phyloP scores from a whole-genome alignment of 116 monocot genomes.

The Iris pallida region DNA sequence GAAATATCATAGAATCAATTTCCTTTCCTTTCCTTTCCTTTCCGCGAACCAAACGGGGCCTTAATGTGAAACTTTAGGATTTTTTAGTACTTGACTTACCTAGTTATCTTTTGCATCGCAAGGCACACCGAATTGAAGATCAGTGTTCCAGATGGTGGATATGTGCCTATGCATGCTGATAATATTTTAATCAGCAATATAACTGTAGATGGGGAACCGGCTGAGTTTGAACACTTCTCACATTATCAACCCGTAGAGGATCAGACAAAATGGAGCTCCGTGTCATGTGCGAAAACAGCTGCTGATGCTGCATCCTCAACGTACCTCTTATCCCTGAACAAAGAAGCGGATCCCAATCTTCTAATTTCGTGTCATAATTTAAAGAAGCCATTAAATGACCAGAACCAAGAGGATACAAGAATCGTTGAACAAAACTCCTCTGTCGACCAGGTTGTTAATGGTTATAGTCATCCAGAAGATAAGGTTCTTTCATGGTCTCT shows the following conservation, averaged over 20 bases:
- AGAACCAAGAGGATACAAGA: constrained; percentile 29
- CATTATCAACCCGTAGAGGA: constrained; percentile 43
- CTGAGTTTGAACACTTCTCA: constrained; percentile 56
- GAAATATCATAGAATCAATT: too few relatives aligned
- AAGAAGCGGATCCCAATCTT: constrained; percentile 76
- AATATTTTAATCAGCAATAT: constrained; percentile 59
- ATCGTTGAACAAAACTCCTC: constrained; percentile 27
- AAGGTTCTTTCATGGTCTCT: constrained; percentile 29
- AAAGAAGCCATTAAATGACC: constrained; percentile 21
- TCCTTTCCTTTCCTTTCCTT: too few relatives aligned
- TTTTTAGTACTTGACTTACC: constrained; percentile 1
- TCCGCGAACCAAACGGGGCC: too few relatives aligned
- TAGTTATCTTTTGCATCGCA: background rate
- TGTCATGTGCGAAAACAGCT: constrained; percentile 65
- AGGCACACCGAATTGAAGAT: constrained; percentile 86
- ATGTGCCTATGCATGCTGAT: constrained; percentile 65
- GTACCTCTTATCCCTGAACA: constrained; percentile 64
- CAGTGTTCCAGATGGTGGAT: constrained; percentile 53
- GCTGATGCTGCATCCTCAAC: constrained; percentile 67
- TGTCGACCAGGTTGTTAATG: constrained; percentile 46
- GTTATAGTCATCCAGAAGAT: constrained; percentile 30
- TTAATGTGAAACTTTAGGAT: too few relatives aligned
- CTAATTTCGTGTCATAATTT: constrained; percentile 51
- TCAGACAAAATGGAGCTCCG: constrained; percentile 56
- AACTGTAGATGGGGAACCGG: constrained; percentile 56